Conservation (phyloP, 768 basidiomycete genomes). For the Boletus pseudo-olivaceus region DNA sequence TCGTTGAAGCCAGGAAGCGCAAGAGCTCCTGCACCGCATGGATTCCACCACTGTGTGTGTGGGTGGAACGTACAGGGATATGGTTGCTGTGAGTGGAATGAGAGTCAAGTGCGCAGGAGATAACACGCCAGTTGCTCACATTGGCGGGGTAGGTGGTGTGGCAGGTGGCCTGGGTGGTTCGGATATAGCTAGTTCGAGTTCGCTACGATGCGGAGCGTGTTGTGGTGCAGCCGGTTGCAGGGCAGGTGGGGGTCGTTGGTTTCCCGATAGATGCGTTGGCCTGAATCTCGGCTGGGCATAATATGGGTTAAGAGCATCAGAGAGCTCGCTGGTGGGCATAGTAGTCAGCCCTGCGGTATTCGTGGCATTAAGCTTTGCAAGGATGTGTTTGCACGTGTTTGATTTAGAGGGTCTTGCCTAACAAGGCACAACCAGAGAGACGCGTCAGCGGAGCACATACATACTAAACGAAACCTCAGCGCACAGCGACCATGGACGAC, state of each 20-base stretch:
- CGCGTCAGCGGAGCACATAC: constrained; percentile 37
- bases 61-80: constrained; percentile 17
- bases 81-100: constrained; percentile 5
- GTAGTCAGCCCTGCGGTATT: not conserved
- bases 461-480: not conserved
- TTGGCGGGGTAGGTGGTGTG: constrained; percentile 32
- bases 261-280: constrained; percentile 10
- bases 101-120: constrained; percentile 2
- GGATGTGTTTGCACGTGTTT: constrained; percentile 31
- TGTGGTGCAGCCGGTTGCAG: constrained; percentile 34
- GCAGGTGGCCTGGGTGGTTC: constrained; percentile 33
- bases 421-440: constrained; percentile 23
- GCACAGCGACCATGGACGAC: constrained; percentile 24
- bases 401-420: constrained; percentile 25
- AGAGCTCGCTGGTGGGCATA: constrained; percentile 72
- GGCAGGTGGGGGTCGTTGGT: constrained; percentile 25
- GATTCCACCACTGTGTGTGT: constrained; percentile 34
- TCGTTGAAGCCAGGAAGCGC: constrained; percentile 53
- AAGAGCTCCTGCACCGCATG: constrained; percentile 58
- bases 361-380: not conserved
- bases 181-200: constrained; percentile 59
- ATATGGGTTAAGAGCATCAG: constrained; percentile 74
- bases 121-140: constrained; percentile 30
- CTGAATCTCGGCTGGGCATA: constrained; percentile 43
- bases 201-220: constrained; percentile 57